Evolutionary conservation across 371 early-diverging fungal species (phyloP), one percentile per base, ranked within the genome.

Genomic region (Batrachochytrium dendrobatidis): DNA sequence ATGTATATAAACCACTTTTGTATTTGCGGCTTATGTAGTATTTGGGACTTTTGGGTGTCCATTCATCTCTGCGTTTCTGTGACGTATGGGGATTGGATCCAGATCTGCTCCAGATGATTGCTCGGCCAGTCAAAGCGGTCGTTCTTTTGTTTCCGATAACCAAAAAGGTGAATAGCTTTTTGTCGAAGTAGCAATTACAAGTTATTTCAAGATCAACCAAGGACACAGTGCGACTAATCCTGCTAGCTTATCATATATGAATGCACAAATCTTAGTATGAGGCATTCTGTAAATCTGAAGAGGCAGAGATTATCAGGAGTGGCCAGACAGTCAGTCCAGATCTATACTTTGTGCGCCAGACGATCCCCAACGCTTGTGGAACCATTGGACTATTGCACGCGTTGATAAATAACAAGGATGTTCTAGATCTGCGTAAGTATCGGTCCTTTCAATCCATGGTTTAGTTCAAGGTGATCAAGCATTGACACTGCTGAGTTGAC

Each of bases 351-450:
- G 84, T 86, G 58, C 80, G 79, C 28, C 95, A 96, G 70, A 93
- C 93, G 1, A 94, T 95, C 46, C 68, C 75, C 45, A 95, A 96
- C 67, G 95, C 95, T 1, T 96, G 97, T 56, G 76, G 74, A 15
- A 79, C 79, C 8, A 78, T 77, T 31, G 79, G 75, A n/a, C 35
- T 79, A 4, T 49, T 79, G 45, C 79, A 79, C 58, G 60, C 76
- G 20, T 63, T 79, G 18, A 64, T 60, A 0, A 79, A 79, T 68
- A 70, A 64, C 53, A 15, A 20, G 32, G 72, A 69, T 20, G 43
- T 20, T 34, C 35, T 68, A 3, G 26, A 61, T 44, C 51, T 62
- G 7, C 54, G 69, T 71, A 15, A 8, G 57, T 15, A 1, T 22
- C n/a, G n/a, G n/a, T n/a, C n/a, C 51, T 30, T 17, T 26, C 20